phyloP scores from a whole-genome alignment of 495 filamentous ascomycete genomes.

The Apiosordaria backusii region DNA sequence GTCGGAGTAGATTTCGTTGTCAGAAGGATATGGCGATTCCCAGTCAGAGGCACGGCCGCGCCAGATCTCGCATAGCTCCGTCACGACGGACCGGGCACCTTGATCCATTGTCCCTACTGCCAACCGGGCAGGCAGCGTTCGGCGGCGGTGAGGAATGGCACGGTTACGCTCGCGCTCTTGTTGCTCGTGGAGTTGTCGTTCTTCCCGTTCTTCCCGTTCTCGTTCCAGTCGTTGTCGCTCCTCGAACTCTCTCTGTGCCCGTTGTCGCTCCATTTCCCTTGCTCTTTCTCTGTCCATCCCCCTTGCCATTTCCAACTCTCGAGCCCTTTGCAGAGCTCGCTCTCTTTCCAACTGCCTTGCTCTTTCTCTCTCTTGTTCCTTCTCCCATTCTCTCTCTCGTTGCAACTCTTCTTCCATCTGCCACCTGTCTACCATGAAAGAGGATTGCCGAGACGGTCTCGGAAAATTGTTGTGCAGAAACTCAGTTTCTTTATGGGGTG shows the following conservation, averaged over 20 bases:
- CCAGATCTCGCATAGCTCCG: constrained; percentile 31
- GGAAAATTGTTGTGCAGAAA: neutral
- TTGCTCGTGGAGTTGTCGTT: neutral
- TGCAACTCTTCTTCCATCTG: neutral
- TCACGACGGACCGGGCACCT: constrained; percentile 16
- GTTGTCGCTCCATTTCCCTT: neutral
- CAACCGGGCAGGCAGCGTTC: neutral
- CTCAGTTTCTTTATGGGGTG: constrained; percentile 5
- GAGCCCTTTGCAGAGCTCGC: neutral
- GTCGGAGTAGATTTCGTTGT: constrained; percentile 13
- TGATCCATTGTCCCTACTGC: constrained; percentile 12
- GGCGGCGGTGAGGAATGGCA: neutral
- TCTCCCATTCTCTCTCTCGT: neutral
- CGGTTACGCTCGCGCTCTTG: neutral
- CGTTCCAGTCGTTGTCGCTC: neutral
- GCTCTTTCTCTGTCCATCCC: neutral
- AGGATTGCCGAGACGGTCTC: neutral
- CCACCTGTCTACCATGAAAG: neutral
- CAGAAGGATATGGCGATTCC: constrained; percentile 31
- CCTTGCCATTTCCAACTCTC: neutral
- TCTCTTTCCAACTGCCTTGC: neutral
- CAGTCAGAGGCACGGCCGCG: constrained; percentile 29
- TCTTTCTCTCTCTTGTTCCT: constrained; percentile 2
- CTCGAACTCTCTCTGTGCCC: neutral
- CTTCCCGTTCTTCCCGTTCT: neutral